Evolutionary conservation across 805 yeast species (phyloP).

Genomic region (Schwanniomyces sp.): DNA sequence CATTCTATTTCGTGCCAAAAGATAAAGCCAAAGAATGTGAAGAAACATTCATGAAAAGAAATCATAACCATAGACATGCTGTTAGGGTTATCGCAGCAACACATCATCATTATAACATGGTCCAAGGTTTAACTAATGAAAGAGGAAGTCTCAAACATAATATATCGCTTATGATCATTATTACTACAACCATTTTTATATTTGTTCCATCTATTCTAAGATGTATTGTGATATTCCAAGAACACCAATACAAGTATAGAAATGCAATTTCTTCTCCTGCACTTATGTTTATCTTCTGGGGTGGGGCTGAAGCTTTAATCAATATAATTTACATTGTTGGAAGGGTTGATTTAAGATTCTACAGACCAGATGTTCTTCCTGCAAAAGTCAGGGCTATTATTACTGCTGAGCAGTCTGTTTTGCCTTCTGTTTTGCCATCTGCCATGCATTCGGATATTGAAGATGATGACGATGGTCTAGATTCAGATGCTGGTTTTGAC

Average conservation of each 20-base stretch:
- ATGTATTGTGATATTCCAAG: constrained; percentile 46
- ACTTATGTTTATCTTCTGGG: constrained; percentile 69
- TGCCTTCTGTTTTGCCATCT: background rate
- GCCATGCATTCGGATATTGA: constrained; percentile 23
- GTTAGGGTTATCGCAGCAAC: constrained; percentile 63
- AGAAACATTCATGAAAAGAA: constrained; percentile 43
- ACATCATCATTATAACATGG: constrained; percentile 38
- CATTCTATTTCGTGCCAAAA: constrained; percentile 58
- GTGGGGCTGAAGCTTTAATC: constrained; percentile 60
- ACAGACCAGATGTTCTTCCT: constrained; percentile 66
- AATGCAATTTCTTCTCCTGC: constrained; percentile 42
- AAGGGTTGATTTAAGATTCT: constrained; percentile 74
- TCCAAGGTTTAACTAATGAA: constrained; percentile 30
- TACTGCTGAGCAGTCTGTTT: constrained; percentile 41
- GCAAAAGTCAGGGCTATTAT: constrained; percentile 37
- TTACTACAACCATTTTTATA: constrained; percentile 47
- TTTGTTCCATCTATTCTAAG: constrained; percentile 53
- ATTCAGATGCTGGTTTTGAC: constrained; percentile 10
- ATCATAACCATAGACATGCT: constrained; percentile 49
- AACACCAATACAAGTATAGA: constrained; percentile 2
- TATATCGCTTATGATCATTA: constrained; percentile 46
- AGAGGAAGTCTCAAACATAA: constrained; percentile 50
- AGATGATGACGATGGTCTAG: constrained; percentile 10
- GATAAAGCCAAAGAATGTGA: constrained; percentile 50
- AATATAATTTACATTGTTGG: constrained; percentile 57